phyloP scores from a whole-genome alignment of 192 early-diverging fungal genomes.

The Coemansia sp. region DNA sequence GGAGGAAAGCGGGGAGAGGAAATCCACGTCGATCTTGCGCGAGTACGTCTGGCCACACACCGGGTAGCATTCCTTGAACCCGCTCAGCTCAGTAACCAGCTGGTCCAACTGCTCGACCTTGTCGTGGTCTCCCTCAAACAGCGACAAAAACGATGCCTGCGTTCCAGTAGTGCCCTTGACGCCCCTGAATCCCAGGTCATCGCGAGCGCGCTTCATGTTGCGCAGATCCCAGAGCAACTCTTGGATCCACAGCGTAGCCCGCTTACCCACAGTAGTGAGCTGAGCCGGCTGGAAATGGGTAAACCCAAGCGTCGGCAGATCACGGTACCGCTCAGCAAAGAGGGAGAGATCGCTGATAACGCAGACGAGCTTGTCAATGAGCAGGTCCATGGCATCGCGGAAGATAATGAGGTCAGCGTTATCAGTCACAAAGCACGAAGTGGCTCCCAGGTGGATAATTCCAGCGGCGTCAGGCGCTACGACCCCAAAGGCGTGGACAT shows the following conservation, averaged over 20 bases:
- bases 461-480: conserved; percentile 82
- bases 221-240: conserved; percentile 95
- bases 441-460: conserved; percentile 97
- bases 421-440: conserved; percentile 99
- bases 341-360: conserved; percentile 74
- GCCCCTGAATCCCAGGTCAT: conserved; percentile 90
- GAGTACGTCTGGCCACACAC: conserved; percentile 98
- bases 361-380: conserved; percentile 83
- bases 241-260: conserved; percentile 94
- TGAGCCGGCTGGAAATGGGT: conserved; percentile 99
- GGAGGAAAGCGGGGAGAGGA: conserved; percentile 77
- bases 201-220: conserved; percentile 83
- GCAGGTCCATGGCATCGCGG: conserved; percentile 89
- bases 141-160: conserved; percentile 93
- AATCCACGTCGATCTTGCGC: conserved; percentile 96
- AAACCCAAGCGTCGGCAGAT: conserved; percentile 93
- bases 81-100: conserved; percentile 84
- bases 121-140: conserved; percentile 91
- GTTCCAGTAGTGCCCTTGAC: conserved; percentile 99
- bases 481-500: conserved; percentile 93
- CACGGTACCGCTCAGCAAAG: conserved; percentile 80
- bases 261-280: conserved; percentile 96
- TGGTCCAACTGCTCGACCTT: conserved; percentile 92
- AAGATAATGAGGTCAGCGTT: conserved; percentile 98
- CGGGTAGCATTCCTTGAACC: conserved; percentile 79